Evolutionary conservation across 1,139 yeast species (phyloP), one percentile per base, ranked within the genome.

Genomic region (Kodamaea sp.): DNA sequence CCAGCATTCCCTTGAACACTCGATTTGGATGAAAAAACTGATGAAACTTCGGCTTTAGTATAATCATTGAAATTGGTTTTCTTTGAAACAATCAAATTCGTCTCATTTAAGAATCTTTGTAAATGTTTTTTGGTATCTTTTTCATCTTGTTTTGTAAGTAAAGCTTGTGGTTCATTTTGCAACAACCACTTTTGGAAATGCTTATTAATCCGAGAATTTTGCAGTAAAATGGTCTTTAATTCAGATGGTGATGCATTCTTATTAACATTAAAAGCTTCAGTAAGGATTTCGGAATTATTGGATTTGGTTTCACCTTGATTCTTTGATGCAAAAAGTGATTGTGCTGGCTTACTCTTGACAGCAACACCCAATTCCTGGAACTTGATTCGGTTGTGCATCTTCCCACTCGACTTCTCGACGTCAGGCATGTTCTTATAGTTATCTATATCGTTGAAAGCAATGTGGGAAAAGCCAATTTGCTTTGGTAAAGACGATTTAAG

Each of bases 1-100:
- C 94, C 94, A 33, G 83, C 94, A 8, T 84, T 78, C 30, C 88
- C 92, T 43, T 81, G 75, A 34, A 78, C 58, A 22, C 37, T 32
- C 2, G 41, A 29, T 31, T 36, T 39, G 7, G 38, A 34, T 24
- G 46, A 34, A 4, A 34, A 23, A 6, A 44, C 44, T 7, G 45
- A 36, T 29, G 46, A 42, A 3, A 55, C 53, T 23, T 45, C 44
- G 10, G 41, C 44, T 36, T 54, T 56, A 31, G 53, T 41, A 37
- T 57, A 56, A 39, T 62, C 65, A 8, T 45, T 45, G 38, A 63
- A 48, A 8, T 49, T 43, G 31, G 48, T 38, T 20, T 50, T 51
- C 27, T 55, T 52, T 44, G 53, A 60, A 9, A 41, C 38, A 15
- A 66, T 50, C 15, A 48, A 42, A 1, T 47, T 37, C 9, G 54